Evolutionary conservation across 306 rosid species (phyloP).

Genomic region (Astragalus membranaceus): DNA sequence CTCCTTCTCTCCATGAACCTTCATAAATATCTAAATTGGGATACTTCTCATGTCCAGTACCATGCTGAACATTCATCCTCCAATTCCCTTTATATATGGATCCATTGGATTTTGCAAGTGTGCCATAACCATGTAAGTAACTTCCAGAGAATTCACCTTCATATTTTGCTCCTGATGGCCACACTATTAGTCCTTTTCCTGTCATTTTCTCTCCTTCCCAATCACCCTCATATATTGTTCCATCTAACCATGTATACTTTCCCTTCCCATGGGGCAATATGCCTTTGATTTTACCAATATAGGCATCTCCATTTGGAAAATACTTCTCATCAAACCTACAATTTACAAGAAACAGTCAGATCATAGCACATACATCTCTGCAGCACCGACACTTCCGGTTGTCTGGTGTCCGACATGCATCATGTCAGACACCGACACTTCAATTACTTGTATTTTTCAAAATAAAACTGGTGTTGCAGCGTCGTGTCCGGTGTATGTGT

Average conservation of each 20-base stretch:
- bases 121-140: slow-evolving; percentile 70
- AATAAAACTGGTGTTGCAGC: too few species aligned
- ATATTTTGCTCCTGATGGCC: slow-evolving; percentile 65
- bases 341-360: neutral
- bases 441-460: too few species aligned
- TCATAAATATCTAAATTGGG: slow-evolving; percentile 64
- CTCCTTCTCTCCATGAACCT: slow-evolving; percentile 86
- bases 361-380: too few species aligned
- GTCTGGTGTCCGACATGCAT: too few species aligned
- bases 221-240: slow-evolving; percentile 73
- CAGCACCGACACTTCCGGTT: too few species aligned
- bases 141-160: slow-evolving; percentile 79
- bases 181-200: slow-evolving; percentile 56
- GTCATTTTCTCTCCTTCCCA: slow-evolving; percentile 79
- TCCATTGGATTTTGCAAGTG: slow-evolving; percentile 34
- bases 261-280: slow-evolving; percentile 62
- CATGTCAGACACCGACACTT: too few species aligned
- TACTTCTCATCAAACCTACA: slow-evolving; percentile 41
- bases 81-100: slow-evolving; percentile 55
- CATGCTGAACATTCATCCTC: slow-evolving; percentile 78
- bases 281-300: slow-evolving; percentile 44
- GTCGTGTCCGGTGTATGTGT: too few species aligned
- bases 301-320: slow-evolving; percentile 60
- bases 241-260: slow-evolving; percentile 63
- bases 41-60: slow-evolving; percentile 58